Evolutionary conservation across 2,329 filamentous ascomycete genomes (phyloP).

Genomic region (Fusarium liriodendri): DNA sequence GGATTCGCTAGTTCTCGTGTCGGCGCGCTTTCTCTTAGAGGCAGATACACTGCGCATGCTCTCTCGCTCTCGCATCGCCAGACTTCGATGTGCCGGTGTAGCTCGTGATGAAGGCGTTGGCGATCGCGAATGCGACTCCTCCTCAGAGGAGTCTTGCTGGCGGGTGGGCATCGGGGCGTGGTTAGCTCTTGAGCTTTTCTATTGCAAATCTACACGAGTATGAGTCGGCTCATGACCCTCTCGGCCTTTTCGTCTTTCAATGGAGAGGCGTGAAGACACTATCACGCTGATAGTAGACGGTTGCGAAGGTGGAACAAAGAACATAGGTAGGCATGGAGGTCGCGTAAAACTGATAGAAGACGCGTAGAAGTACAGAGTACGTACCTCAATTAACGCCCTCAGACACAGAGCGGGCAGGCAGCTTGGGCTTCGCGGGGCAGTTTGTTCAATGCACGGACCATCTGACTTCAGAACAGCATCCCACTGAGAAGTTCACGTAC

Average conservation of each 20-base stretch:
- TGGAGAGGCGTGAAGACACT: not conserved
- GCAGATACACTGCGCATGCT: slow-evolving; percentile 36
- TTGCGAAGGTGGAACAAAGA: slow-evolving; percentile 4
- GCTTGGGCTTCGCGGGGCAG: not conserved
- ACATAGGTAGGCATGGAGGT: not conserved
- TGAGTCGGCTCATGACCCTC: not conserved
- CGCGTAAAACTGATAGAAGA: slow-evolving; percentile 19
- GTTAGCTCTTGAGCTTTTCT: not conserved
- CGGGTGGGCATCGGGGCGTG: slow-evolving; percentile 44
- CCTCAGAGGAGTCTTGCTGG: slow-evolving; percentile 27
- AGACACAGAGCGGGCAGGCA: not conserved
- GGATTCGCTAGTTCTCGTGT: slow-evolving; percentile 36
- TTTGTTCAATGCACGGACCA: not conserved
- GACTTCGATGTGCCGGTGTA: slow-evolving; percentile 33
- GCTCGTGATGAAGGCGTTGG: slow-evolving; percentile 33
- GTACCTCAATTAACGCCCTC: slow-evolving; percentile 14
- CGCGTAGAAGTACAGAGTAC: slow-evolving; percentile 25
- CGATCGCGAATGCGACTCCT: slow-evolving; percentile 36
- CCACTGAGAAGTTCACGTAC: not conserved
- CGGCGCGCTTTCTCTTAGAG: slow-evolving; percentile 49
- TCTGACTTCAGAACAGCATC: not conserved
- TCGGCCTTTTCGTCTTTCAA: not conserved
- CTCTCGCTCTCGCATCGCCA: slow-evolving; percentile 43
- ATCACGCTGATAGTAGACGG: not conserved
- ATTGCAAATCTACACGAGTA: not conserved